Percentiles rank a stretch among this genome's conserved stretches.
Evolutionary conservation across 768 basidiomycete genomes (phyloP).

Genomic region (Amanita brunnescens): DNA sequence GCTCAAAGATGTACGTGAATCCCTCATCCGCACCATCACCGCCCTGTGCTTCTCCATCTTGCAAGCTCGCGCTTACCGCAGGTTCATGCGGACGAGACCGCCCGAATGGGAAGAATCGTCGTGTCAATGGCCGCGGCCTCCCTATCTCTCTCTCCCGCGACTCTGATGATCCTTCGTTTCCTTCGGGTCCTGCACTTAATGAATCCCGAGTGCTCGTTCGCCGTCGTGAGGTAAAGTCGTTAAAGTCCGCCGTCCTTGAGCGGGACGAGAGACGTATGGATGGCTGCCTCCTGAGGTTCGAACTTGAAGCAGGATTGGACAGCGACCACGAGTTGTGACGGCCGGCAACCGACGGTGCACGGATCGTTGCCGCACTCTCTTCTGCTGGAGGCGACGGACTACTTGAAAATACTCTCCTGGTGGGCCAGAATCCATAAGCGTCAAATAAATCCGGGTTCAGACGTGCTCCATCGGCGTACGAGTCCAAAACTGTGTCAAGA

Average conservation of each 20-base stretch:
- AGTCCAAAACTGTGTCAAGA: constrained; percentile 35
- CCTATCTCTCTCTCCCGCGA: constrained; percentile 16
- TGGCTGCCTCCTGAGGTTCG: constrained; percentile 42
- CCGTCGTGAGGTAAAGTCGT: constrained; percentile 61
- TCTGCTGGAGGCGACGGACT: constrained; percentile 29
- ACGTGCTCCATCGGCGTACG: constrained; percentile 44
- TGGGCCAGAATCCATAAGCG: constrained; percentile 32
- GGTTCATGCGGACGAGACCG: constrained; percentile 35
- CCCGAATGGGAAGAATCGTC: constrained; percentile 52
- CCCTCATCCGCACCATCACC: constrained; percentile 4
- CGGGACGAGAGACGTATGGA: constrained; percentile 52
- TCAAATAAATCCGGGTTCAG: constrained; percentile 58
- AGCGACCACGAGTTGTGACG: constrained; percentile 27
- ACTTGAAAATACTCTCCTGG: constrained; percentile 9
- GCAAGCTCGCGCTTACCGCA: constrained; percentile 15
- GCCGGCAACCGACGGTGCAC: constrained; percentile 17
- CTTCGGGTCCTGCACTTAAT: constrained; percentile 19
- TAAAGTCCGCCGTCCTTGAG: constrained; percentile 56
- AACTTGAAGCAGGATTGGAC: constrained; percentile 12
- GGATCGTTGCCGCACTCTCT: constrained; percentile 17
- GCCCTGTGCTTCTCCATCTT: constrained; percentile 12
- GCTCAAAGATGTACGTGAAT: constrained; percentile 5
- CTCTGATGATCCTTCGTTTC: constrained; percentile 19
- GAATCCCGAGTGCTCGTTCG: constrained; percentile 37
- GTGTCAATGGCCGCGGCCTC: constrained; percentile 20